phyloP scores from a whole-genome alignment of 257 asterid genomes.

The Capsicum pubescens region DNA sequence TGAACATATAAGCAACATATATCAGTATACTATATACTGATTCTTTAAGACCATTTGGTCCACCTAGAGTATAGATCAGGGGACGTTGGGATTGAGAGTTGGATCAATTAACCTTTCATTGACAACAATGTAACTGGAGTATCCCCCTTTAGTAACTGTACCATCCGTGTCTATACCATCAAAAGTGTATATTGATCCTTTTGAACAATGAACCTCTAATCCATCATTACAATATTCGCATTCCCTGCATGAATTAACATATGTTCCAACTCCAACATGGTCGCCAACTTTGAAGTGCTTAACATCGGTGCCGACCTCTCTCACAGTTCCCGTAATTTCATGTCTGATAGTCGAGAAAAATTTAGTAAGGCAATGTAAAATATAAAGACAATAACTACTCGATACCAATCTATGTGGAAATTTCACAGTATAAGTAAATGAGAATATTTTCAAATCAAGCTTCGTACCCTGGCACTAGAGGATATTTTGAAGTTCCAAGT shows the following conservation, averaged over 20 bases:
- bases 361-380: not conserved
- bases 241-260: conserved; percentile 82
- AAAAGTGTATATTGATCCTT: conserved; percentile 66
- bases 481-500: conserved; percentile 69
- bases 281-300: conserved; percentile 74
- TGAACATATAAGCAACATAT: conserved; percentile 32
- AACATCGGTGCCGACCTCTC: conserved; percentile 67
- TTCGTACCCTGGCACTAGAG: conserved; percentile 92
- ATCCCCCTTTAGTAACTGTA: conserved; percentile 92
- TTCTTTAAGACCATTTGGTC: not conserved
- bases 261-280: conserved; percentile 87
- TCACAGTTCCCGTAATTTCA: conserved; percentile 81
- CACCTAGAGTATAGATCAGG: not conserved
- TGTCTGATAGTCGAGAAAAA: conserved; percentile 51
- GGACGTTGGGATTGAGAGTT: not conserved
- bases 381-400: conserved; percentile 19
- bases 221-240: conserved; percentile 75
- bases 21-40: not conserved
- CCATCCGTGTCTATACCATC: conserved; percentile 81
- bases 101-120: conserved; percentile 59
- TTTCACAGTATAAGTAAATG: not conserved
- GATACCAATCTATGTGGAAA: not conserved
- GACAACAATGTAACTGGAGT: conserved; percentile 73
- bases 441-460: not conserved
- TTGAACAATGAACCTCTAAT: conserved; percentile 68